Conservation (phyloP, 2,329 filamentous ascomycete genomes). For the Aspergillus proliferans region DNA sequence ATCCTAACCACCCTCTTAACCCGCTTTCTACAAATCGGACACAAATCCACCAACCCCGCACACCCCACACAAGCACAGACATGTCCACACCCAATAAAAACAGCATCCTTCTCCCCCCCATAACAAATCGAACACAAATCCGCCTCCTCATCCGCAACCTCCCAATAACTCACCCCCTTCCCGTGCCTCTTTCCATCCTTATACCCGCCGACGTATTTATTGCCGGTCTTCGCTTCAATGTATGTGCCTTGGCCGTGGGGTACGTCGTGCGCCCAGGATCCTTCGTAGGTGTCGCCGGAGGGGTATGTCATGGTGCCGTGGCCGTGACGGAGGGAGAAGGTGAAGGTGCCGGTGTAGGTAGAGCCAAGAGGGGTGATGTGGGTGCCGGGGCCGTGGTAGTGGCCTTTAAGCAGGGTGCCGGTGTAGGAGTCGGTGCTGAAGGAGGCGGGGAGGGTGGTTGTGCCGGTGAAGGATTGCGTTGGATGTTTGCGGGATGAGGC, state of each 20-base stretch:
- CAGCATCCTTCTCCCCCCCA: constrained; percentile 54
- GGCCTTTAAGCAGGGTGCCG: constrained; percentile 46
- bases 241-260: constrained; percentile 53
- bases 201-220: constrained; percentile 57
- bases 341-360: constrained; percentile 51
- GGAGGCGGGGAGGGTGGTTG: constrained; percentile 46
- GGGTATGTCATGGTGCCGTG: constrained; percentile 54
- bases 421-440: constrained; percentile 53
- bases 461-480: constrained; percentile 38
- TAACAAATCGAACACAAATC: constrained; percentile 58
- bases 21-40: constrained; percentile 55
- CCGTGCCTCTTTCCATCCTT: constrained; percentile 55
- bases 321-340: constrained; percentile 49
- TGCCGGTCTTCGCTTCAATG: constrained; percentile 51
- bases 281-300: constrained; percentile 45
- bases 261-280: constrained; percentile 41
- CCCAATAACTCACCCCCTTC: constrained; percentile 57
- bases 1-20: constrained; percentile 55
- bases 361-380: constrained; percentile 50
- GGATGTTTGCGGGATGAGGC: constrained; percentile 43
- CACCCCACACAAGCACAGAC: constrained; percentile 57
- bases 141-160: constrained; percentile 56
- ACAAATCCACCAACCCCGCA: constrained; percentile 52
- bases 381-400: constrained; percentile 50
- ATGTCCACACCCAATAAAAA: constrained; percentile 58